Percentiles rank a stretch among this genome's conserved stretches.
Conservation (phyloP, 2,329 filamentous ascomycete species). For the Xylaria hypoxylon region DNA sequence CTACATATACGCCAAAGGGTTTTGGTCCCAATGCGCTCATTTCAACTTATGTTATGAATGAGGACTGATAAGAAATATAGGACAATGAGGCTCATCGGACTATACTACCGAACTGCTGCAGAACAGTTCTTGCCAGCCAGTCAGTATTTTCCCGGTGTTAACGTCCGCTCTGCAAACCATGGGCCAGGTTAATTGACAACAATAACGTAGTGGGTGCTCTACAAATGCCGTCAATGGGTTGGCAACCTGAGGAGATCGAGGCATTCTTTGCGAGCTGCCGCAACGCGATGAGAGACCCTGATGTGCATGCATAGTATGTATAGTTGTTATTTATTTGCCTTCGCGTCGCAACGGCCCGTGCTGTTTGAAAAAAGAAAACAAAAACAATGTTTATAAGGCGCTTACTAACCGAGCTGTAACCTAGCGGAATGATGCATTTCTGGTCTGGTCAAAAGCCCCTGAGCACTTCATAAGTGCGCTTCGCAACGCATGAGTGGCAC, state of each 20-base stretch:
- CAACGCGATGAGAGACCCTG: constrained; percentile 46
- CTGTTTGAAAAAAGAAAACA: too few relatives aligned
- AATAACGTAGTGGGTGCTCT: constrained; percentile 50
- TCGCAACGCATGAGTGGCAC: constrained; percentile 19
- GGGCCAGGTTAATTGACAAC: constrained; percentile 18
- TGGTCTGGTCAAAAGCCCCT: constrained; percentile 57
- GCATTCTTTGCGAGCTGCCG: constrained; percentile 47
- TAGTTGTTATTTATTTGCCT: not conserved
- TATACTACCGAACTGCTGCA: constrained; percentile 57
- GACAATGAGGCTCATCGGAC: constrained; percentile 54
- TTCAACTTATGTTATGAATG: not conserved
- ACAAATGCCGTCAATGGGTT: constrained; percentile 55
- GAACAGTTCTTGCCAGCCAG: constrained; percentile 57
- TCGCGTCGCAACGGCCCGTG: not conserved
- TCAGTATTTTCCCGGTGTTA: constrained; percentile 20
- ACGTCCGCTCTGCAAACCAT: not conserved
- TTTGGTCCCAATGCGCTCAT: not conserved
- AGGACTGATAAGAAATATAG: constrained; percentile 41
- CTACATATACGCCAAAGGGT: not conserved
- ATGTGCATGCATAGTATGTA: constrained; percentile 49
- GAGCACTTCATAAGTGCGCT: constrained; percentile 20
- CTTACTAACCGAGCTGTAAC: constrained; percentile 15
- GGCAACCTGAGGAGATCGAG: constrained; percentile 48
- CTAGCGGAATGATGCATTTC: constrained; percentile 55
- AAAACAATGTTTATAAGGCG: not conserved